These are phyloP conservation scores for Cymbopogon flexuosus DNA, from an alignment of 202 grass and related monocot species.

Conservation along the genomic window DNA sequence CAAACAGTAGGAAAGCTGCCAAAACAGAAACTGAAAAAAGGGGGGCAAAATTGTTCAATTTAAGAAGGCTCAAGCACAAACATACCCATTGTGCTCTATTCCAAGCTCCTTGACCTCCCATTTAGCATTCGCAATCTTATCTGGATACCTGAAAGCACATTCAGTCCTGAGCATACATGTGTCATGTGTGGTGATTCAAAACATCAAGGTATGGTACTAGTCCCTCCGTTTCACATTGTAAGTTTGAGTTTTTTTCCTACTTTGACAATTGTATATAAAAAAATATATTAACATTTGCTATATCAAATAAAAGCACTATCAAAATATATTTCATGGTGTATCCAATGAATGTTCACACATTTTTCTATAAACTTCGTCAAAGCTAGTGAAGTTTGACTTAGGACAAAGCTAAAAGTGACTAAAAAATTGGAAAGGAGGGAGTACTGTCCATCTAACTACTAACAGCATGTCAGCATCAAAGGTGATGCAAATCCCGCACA, in stretches of 20 bases:
- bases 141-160: constrained; percentile 70
- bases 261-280: background rate
- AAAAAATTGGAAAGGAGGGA: background rate
- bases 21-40: constrained; percentile 20
- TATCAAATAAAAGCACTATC: background rate
- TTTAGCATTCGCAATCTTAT: constrained; percentile 97
- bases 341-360: background rate
- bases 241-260: background rate
- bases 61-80: constrained; percentile 31
- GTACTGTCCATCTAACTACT: background rate
- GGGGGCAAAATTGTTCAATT: constrained; percentile 9
- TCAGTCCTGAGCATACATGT: background rate
- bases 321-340: background rate
- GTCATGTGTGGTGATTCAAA: constrained; percentile 1
- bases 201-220: constrained; percentile 8
- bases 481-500: background rate
- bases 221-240: background rate
- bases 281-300: background rate
- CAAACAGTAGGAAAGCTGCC: background rate
- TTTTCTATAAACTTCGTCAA: background rate
- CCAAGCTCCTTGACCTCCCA: constrained; percentile 99
- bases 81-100: constrained; percentile 97
- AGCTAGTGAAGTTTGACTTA: background rate
- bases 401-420: background rate
- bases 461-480: constrained; percentile 26